Percentiles rank a stretch among this genome's conserved stretches.
Evolutionary conservation across 2,329 filamentous ascomycete genomes (phyloP).

Genomic region (Elsinoe australis): DNA sequence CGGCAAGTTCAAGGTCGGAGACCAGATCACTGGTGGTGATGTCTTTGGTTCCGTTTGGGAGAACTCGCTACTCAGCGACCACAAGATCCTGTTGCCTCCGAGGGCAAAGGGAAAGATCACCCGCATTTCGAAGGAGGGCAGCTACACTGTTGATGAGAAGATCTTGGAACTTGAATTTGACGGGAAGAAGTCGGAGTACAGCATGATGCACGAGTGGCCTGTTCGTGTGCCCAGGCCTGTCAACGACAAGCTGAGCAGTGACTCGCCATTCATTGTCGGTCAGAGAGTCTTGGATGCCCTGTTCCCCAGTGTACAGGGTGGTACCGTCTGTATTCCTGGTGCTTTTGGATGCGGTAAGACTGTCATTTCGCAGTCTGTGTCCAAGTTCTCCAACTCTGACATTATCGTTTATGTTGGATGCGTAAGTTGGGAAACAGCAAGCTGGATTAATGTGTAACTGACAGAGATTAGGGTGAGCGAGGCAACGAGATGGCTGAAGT

Average conservation of each 20-base stretch:
- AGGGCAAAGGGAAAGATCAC: conserved; percentile 88
- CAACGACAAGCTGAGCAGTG: conserved; percentile 82
- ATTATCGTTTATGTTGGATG: conserved; percentile 96
- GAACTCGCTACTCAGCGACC: conserved; percentile 88
- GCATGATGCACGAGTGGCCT: conserved; percentile 99
- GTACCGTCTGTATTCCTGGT: conserved; percentile 94
- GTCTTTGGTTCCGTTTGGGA: conserved; percentile 92
- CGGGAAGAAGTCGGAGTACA: conserved; percentile 85
- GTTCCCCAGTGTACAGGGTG: conserved; percentile 93
- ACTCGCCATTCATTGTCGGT: conserved; percentile 88
- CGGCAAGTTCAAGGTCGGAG: conserved; percentile 72
- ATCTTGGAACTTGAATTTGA: conserved; percentile 96
- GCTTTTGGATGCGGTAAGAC: conserved; percentile 99
- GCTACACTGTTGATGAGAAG: conserved; percentile 89
- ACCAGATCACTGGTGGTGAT: conserved; percentile 93
- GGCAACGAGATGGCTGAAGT: conserved; percentile 99
- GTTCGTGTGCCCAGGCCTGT: conserved; percentile 90
- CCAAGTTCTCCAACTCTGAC: conserved; percentile 99
- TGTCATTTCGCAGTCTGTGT: conserved; percentile 96
- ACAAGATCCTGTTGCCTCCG: conserved; percentile 88
- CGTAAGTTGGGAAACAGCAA: too few relatives aligned
- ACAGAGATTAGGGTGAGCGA: conserved; percentile 62
- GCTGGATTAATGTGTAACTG: too few relatives aligned
- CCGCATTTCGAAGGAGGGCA: conserved; percentile 78
- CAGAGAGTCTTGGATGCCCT: conserved; percentile 94